Evolutionary conservation across 2,329 filamentous ascomycete genomes (phyloP).

Genomic region (Curvularia sp.): DNA sequence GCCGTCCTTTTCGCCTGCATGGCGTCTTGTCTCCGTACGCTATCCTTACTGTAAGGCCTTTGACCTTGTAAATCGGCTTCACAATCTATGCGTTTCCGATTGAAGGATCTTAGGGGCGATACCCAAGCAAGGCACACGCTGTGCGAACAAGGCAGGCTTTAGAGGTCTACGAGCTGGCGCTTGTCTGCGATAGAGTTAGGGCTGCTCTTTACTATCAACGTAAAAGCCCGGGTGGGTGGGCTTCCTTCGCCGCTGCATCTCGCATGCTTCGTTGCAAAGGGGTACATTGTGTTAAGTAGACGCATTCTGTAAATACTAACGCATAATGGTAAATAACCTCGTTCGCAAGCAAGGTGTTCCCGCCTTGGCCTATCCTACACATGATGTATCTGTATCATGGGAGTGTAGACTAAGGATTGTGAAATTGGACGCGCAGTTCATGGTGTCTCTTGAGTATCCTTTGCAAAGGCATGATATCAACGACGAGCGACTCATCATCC

Average conservation of each 20-base stretch:
- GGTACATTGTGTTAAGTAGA: constrained; percentile 1
- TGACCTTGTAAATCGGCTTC: neutral
- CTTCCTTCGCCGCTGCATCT: constrained; percentile 6
- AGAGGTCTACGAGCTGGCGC: constrained; percentile 1
- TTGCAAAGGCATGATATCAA: neutral
- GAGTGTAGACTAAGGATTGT: constrained; percentile 3
- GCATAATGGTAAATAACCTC: constrained; percentile 1
- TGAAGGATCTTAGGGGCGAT: constrained; percentile 6
- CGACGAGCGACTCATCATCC: neutral
- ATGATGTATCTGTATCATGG: constrained; percentile 4
- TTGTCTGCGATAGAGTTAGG: constrained; percentile 10
- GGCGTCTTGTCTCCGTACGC: constrained; percentile 9
- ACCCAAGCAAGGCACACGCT: constrained; percentile 4
- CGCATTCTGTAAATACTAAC: neutral
- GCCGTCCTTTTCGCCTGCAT: constrained; percentile 1
- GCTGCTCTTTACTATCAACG: constrained; percentile 13
- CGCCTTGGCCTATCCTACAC: constrained; percentile 2
- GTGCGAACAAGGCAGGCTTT: constrained; percentile 5
- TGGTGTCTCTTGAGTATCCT: neutral
- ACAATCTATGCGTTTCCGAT: constrained; percentile 2
- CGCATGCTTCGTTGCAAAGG: constrained; percentile 3
- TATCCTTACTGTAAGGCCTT: constrained; percentile 6
- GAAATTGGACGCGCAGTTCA: constrained; percentile 1
- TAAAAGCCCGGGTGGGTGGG: constrained; percentile 14
- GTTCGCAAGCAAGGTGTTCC: constrained; percentile 4